These are phyloP conservation scores for Didymella sp. DNA, from an alignment of 2,329 filamentous ascomycete species.

Conservation along the genomic window DNA sequence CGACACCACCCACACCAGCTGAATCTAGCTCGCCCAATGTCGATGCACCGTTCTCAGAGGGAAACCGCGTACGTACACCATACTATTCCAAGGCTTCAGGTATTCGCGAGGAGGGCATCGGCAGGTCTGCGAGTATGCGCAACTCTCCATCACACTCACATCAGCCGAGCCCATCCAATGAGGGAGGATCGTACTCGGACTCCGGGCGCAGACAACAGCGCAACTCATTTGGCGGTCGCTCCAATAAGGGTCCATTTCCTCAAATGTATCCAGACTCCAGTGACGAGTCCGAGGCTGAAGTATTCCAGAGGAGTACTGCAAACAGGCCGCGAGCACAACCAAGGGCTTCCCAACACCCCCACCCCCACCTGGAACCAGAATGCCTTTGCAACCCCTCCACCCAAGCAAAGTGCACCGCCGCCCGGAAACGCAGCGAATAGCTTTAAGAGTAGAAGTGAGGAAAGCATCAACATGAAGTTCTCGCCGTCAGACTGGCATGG, in stretches of 20 bases:
- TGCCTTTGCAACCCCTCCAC: slow-evolving; percentile 28
- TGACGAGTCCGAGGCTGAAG: slow-evolving; percentile 33
- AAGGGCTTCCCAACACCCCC: slow-evolving; percentile 24
- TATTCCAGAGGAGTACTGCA: slow-evolving; percentile 22
- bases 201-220: slow-evolving; percentile 39
- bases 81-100: slow-evolving; percentile 61
- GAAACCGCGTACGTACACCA: slow-evolving; percentile 58
- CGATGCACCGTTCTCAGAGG: slow-evolving; percentile 53
- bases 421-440: slow-evolving; percentile 33
- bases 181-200: slow-evolving; percentile 41
- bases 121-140: slow-evolving; percentile 61
- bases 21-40: slow-evolving; percentile 31
- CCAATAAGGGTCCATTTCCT: slow-evolving; percentile 30
- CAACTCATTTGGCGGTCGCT: slow-evolving; percentile 33
- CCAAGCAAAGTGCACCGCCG: slow-evolving; percentile 24
- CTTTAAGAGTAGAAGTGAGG: slow-evolving; percentile 56
- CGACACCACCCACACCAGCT: slow-evolving; percentile 31
- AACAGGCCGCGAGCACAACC: slow-evolving; percentile 24
- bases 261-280: slow-evolving; percentile 44
- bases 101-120: slow-evolving; percentile 62
- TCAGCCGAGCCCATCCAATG: slow-evolving; percentile 31
- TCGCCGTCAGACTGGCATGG: slow-evolving; percentile 56
- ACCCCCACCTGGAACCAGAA: slow-evolving; percentile 28
- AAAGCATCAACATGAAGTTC: slow-evolving; percentile 59
- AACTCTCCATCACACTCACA: slow-evolving; percentile 52